Evolutionary conservation across 1,284 basidiomycete genomes (phyloP).

Genomic region (Leccinum subrobustum): DNA sequence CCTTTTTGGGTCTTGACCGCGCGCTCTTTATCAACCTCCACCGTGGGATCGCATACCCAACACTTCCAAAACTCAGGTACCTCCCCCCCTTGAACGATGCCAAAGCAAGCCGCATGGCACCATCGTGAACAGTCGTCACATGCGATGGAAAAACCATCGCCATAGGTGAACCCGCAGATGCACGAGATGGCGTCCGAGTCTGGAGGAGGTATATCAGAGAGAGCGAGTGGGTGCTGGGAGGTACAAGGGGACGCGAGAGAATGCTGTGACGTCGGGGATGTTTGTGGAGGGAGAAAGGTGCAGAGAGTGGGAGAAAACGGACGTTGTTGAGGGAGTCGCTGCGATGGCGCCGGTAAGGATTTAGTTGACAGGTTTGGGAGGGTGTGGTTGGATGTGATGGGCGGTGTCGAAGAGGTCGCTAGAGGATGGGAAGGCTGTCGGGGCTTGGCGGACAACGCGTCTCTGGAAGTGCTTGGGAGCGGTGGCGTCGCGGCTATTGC

Average conservation of each 20-base stretch:
- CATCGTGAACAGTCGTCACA: slow-evolving; percentile 89
- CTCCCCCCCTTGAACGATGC: slow-evolving; percentile 57
- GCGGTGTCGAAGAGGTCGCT: slow-evolving; percentile 19
- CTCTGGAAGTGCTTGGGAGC: slow-evolving; percentile 4
- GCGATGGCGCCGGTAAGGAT: slow-evolving; percentile 10
- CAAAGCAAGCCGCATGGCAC: slow-evolving; percentile 90
- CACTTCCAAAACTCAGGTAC: slow-evolving; percentile 78
- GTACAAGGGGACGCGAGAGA: slow-evolving; percentile 23
- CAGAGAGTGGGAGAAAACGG: slow-evolving; percentile 22
- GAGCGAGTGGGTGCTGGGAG: slow-evolving; percentile 19
- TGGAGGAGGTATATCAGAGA: slow-evolving; percentile 23
- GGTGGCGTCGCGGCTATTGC: slow-evolving; percentile 12
- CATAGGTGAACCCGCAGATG: slow-evolving; percentile 72
- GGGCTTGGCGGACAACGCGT: slow-evolving; percentile 15
- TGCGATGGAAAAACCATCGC: slow-evolving; percentile 91
- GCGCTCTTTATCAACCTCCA: slow-evolving; percentile 43
- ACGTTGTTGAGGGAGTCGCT: slow-evolving; percentile 21
- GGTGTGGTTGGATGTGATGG: slow-evolving; percentile 5
- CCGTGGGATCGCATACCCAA: slow-evolving; percentile 55
- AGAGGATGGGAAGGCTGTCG: slow-evolving; percentile 20
- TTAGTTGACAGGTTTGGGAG: slow-evolving; percentile 16
- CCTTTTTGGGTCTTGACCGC: slow-evolving; percentile 47
- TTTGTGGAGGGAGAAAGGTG: slow-evolving; percentile 14
- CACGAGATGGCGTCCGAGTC: slow-evolving; percentile 59
- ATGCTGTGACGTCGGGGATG: slow-evolving; percentile 16